Base-by-base conservation (phyloP, 164 flowering plant species). In the Platanus orientalis region DNA sequence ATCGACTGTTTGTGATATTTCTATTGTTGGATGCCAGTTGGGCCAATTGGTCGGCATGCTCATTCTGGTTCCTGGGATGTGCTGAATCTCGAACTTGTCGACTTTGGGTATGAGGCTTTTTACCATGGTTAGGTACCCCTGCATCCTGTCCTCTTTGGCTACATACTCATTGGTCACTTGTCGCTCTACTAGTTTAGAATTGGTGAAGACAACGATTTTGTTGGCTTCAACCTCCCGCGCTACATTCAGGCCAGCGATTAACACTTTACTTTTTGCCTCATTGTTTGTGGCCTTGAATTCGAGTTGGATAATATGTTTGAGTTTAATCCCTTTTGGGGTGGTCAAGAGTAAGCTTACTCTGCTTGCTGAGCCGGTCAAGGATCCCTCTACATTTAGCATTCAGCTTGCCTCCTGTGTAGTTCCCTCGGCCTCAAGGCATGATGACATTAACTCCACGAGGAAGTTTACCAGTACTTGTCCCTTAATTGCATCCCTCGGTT, bases 401-500 rank as follows among this genome's bases (percentile, higher is more conserved):
- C 48, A 58, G 9, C 26, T 23, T 34, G 52, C 7, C 9, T 48
- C 6, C 9, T 5, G 20, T 16, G 7, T 16, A n/a, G n/a, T 4
- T 48, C 52, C 60, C 21, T 57, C 16, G 1, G 23, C 23, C 52
- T 6, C 16, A 6, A 4, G 52, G 52, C 9, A 19, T 19, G 23
- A 16, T 48, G n/a, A 12, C n/a, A n/a, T n/a, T n/a, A n/a, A 48
- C 20, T 47, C 69, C 16, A 42, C 49, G 17, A 51, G 17, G 21
- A 57, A 64, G 25, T 62, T 48, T 6, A 52, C 57, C 9, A 69
- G n/a, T 2, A 23, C 50, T 27, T 69, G 67, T 7, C 26, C 65
- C 20, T 69, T 69, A 19, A 62, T 62, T 0, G 57, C 40, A 0
- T 25, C 7, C 6, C 20, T 4, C 0, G 57, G 25, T 26, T 49